Conservation (phyloP, 1,284 basidiomycete genomes). For the Chondrostereum purpureum region DNA sequence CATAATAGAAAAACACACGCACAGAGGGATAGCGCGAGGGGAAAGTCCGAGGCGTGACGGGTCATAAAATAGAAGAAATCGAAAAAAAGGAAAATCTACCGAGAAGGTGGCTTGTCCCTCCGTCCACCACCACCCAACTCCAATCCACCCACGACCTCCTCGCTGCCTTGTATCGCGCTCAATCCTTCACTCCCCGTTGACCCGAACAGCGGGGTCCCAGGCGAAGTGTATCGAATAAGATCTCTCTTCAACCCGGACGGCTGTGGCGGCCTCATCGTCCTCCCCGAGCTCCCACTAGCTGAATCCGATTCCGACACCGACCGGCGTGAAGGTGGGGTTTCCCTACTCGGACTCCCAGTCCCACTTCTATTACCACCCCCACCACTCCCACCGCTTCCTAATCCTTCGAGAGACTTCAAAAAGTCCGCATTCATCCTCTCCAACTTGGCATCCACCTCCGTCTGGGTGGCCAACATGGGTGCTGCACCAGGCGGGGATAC, state of each 20-base stretch:
- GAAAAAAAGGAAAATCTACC: no score
- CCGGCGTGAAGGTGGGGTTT: no score
- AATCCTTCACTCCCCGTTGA: not conserved
- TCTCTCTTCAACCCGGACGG: not conserved
- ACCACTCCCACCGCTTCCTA: constrained; percentile 20
- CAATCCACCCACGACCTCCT: constrained; percentile 1
- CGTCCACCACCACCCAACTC: not conserved
- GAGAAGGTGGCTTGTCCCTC: no score
- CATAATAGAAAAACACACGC: no score
- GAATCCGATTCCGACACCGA: not conserved
- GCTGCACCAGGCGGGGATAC: constrained; percentile 25
- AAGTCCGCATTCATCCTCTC: constrained; percentile 61
- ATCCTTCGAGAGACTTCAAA: constrained; percentile 49
- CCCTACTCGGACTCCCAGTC: not conserved
- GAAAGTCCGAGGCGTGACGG: no score
- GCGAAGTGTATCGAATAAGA: not conserved
- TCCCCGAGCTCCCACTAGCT: not conserved
- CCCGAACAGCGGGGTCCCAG: not conserved
- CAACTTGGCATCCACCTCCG: constrained; percentile 57
- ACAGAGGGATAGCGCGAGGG: no score
- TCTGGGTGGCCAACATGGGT: constrained; percentile 51
- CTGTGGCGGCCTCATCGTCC: not conserved
- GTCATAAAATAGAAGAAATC: no score
- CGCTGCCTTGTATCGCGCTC: not conserved
- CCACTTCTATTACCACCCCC: not conserved